Evolutionary conservation across 176 grass and related monocot species (phyloP).

Genomic region (Carex myosuroides): DNA sequence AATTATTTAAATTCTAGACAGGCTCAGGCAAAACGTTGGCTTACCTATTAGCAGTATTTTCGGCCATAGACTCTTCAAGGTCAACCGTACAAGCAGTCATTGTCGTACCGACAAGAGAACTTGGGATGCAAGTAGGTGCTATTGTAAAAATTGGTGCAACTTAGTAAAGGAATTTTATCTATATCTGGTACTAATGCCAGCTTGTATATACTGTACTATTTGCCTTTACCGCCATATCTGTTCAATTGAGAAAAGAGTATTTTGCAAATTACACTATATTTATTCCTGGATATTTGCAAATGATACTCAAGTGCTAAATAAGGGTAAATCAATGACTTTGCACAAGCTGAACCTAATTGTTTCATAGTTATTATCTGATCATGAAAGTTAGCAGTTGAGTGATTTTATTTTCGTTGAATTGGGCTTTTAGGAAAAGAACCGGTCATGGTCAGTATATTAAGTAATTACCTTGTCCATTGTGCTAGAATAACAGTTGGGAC

Average conservation of each 20-base stretch:
- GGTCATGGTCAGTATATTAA: not conserved
- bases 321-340: not conserved
- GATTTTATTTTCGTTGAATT: not conserved
- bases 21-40: slow-evolving; percentile 97
- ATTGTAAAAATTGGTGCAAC: not conserved
- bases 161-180: not conserved
- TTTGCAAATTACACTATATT: not conserved
- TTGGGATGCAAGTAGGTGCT: slow-evolving; percentile 75
- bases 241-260: not conserved
- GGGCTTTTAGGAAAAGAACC: not conserved
- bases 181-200: not conserved
- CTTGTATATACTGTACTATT: not conserved
- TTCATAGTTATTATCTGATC: not conserved
- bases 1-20: slow-evolving; percentile 42
- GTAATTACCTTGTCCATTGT: not conserved
- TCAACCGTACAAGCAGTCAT: slow-evolving; percentile 83
- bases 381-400: not conserved
- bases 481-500: not conserved
- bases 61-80: slow-evolving; percentile 51
- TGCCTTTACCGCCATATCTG: not conserved
- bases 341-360: not conserved
- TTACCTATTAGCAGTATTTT: slow-evolving; percentile 68
- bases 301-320: not conserved
- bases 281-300: not conserved
- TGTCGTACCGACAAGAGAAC: slow-evolving; percentile 82